A percentile compares a stretch with the other conserved stretches of the same genome.
These are phyloP conservation scores for Kregervanrija fluxuum DNA, from an alignment of 805 yeast species.

Conservation along the genomic window DNA sequence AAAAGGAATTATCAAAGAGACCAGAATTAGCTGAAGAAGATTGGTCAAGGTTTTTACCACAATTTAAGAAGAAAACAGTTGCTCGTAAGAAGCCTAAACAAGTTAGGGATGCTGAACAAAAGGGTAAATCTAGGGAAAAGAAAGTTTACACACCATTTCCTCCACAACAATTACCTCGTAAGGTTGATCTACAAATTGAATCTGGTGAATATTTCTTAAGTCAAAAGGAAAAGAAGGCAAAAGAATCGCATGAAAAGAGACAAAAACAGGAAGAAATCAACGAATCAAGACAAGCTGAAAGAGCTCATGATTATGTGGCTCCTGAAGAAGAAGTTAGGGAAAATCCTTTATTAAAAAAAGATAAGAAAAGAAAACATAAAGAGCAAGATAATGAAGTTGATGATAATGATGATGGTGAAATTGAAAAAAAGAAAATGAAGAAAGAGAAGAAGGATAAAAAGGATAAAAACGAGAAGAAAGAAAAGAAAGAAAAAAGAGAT, in stretches of 20 bases:
- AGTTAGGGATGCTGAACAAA: conserved; percentile 41
- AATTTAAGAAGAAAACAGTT: conserved; percentile 92
- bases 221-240: conserved; percentile 70
- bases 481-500: conserved; percentile 10
- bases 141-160: conserved; percentile 98
- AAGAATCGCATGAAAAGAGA: conserved; percentile 66
- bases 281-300: conserved; percentile 56
- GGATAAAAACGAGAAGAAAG: conserved; percentile 10
- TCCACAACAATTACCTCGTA: conserved; percentile 94
- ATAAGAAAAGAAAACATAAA: conserved; percentile 23
- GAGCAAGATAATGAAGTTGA: conserved; percentile 11
- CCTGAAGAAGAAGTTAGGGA: conserved; percentile 60
- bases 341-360: conserved; percentile 27
- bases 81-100: conserved; percentile 84
- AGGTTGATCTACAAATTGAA: conserved; percentile 94
- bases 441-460: conserved; percentile 20
- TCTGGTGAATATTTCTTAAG: conserved; percentile 97
- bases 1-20: conserved; percentile 87
- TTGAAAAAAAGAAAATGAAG: conserved; percentile 24
- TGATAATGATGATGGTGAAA: conserved; percentile 12
- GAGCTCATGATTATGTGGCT: conserved; percentile 74
- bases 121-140: conserved; percentile 39
- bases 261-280: conserved; percentile 70
- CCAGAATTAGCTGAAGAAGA: conserved; percentile 95
- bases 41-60: conserved; percentile 95